A percentile compares a stretch with the other conserved stretches of the same genome.
These are phyloP conservation scores for Aspergillus coremiiformis DNA, from an alignment of 495 filamentous ascomycete genomes.

Conservation along the genomic window DNA sequence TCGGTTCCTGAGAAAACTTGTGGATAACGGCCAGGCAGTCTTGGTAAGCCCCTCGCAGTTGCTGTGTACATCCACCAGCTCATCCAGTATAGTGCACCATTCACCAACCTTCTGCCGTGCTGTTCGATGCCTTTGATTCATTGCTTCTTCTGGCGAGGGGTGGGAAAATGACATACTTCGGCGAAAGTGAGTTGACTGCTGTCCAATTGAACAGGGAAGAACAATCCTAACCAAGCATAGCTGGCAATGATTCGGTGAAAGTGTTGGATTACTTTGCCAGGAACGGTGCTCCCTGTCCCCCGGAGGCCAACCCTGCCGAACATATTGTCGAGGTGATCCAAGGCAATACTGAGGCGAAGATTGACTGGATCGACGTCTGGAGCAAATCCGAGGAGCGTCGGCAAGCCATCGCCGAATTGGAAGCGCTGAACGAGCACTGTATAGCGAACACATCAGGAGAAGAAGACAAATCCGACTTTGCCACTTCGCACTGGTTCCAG, in stretches of 20 bases:
- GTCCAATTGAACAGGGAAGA: not conserved
- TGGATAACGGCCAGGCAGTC: constrained; percentile 77
- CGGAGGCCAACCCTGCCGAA: constrained; percentile 51
- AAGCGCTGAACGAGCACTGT: constrained; percentile 46
- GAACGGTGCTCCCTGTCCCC: constrained; percentile 43
- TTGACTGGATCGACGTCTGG: constrained; percentile 46
- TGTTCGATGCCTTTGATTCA: constrained; percentile 46
- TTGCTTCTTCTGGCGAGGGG: constrained; percentile 45
- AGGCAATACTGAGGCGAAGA: constrained; percentile 23
- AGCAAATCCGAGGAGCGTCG: constrained; percentile 50
- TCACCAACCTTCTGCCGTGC: constrained; percentile 76
- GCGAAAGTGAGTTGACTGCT: constrained; percentile 40
- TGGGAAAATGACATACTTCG: constrained; percentile 50
- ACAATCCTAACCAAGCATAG: constrained; percentile 30
- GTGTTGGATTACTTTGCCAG: constrained; percentile 50
- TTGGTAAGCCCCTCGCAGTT: constrained; percentile 30
- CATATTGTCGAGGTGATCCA: constrained; percentile 48
- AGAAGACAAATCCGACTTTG: constrained; percentile 44
- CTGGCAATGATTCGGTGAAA: constrained; percentile 53
- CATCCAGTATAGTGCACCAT: constrained; percentile 58
- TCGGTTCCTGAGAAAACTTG: constrained; percentile 76
- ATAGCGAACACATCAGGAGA: constrained; percentile 31
- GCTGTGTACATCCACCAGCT: not conserved
- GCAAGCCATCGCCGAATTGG: constrained; percentile 55
- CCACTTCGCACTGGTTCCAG: constrained; percentile 38